These are phyloP conservation scores for Nigrograna mackinnonii DNA, from an alignment of 2,329 filamentous ascomycete species.

Conservation along the genomic window DNA sequence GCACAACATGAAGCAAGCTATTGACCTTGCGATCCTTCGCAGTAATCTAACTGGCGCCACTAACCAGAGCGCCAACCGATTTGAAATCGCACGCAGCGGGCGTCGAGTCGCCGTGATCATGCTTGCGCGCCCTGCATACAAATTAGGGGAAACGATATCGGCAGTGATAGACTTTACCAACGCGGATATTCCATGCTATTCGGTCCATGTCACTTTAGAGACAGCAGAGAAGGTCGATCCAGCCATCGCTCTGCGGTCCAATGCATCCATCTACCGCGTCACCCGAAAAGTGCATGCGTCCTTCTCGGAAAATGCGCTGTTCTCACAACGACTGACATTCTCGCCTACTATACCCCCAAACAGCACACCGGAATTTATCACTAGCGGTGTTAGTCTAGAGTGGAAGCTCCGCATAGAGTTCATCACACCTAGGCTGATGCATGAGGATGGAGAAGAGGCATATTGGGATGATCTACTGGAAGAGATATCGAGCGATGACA, in stretches of 20 bases:
- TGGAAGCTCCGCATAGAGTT: slow-evolving; percentile 95
- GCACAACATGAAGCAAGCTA: slow-evolving; percentile 76
- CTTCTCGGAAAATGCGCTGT: slow-evolving; percentile 81
- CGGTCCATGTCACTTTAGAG: slow-evolving; percentile 81
- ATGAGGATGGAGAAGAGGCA: slow-evolving; percentile 33
- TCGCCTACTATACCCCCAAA: slow-evolving; percentile 79
- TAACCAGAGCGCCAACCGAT: slow-evolving; percentile 86
- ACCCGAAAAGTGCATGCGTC: slow-evolving; percentile 81
- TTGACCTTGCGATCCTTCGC: slow-evolving; percentile 87
- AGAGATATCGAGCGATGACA: slow-evolving; percentile 76
- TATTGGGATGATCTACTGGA: slow-evolving; percentile 65
- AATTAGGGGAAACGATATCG: slow-evolving; percentile 84
- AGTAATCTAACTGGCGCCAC: slow-evolving; percentile 60
- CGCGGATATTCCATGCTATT: slow-evolving; percentile 81
- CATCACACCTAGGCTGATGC: slow-evolving; percentile 69
- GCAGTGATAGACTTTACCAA: slow-evolving; percentile 82
- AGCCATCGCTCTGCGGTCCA: slow-evolving; percentile 79
- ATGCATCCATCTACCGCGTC: slow-evolving; percentile 82
- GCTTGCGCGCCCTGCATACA: slow-evolving; percentile 84
- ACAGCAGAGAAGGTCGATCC: slow-evolving; percentile 82
- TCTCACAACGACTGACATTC: slow-evolving; percentile 78
- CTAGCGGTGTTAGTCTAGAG: slow-evolving; percentile 81
- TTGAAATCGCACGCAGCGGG: slow-evolving; percentile 93
- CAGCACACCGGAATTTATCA: slow-evolving; percentile 90
- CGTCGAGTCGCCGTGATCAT: slow-evolving; percentile 88